These are phyloP conservation scores for Diaporthe ampelina DNA, from an alignment of 2,329 filamentous ascomycete species.

Conservation along the genomic window DNA sequence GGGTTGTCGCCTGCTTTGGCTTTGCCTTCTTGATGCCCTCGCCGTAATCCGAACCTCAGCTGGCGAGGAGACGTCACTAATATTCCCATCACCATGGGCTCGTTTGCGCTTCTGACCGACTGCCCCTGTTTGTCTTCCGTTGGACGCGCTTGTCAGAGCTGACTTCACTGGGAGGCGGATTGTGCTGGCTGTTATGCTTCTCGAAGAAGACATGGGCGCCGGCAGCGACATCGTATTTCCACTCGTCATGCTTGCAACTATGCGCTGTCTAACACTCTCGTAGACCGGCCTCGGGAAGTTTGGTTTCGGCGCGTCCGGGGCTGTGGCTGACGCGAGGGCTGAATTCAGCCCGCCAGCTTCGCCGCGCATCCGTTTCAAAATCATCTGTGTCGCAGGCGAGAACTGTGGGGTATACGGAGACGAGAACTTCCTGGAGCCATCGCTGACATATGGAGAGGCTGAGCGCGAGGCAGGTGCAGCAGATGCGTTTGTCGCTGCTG, in stretches of 20 bases:
- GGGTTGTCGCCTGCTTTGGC: constrained; percentile 57
- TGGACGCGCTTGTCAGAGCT: constrained; percentile 6
- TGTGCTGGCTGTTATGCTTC: constrained; percentile 26
- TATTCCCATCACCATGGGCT: constrained; percentile 41
- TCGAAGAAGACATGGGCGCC: constrained; percentile 28
- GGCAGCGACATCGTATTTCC: constrained; percentile 55
- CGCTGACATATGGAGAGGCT: neutral
- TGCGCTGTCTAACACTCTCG: constrained; percentile 56
- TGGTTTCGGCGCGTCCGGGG: constrained; percentile 24
- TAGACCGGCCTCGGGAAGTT: constrained; percentile 52
- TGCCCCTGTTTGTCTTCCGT: constrained; percentile 20
- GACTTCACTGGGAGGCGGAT: constrained; percentile 35
- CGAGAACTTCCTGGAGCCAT: constrained; percentile 63
- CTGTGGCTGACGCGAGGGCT: constrained; percentile 46
- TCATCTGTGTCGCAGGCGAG: constrained; percentile 43
- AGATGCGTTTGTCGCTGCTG: constrained; percentile 10
- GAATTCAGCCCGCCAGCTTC: constrained; percentile 46
- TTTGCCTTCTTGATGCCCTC: constrained; percentile 50
- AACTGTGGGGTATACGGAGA: constrained; percentile 58
- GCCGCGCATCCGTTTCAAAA: constrained; percentile 45
- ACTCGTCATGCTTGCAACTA: constrained; percentile 55
- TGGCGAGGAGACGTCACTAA: constrained; percentile 41
- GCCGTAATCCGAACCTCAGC: constrained; percentile 47
- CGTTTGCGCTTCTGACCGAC: constrained; percentile 42
- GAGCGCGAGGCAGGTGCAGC: constrained; percentile 7